These are phyloP conservation scores for Mortierella antarctica DNA, from an alignment of 192 early-diverging fungal species.

Conservation along the genomic window DNA sequence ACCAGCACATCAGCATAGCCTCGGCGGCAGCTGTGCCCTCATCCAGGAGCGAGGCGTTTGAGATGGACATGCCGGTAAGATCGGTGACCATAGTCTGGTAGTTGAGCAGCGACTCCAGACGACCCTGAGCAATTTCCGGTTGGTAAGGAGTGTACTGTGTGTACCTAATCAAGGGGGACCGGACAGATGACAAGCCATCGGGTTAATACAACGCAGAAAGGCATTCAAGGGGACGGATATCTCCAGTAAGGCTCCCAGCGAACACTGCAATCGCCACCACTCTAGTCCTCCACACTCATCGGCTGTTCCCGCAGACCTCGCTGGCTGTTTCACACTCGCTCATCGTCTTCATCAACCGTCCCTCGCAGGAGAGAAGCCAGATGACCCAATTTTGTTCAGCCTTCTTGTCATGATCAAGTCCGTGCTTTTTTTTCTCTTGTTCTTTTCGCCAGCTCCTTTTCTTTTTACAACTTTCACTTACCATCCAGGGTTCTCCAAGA, in stretches of 20 bases:
- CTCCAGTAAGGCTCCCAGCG: background rate
- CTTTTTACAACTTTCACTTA: slow-evolving; percentile 61
- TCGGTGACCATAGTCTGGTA: slow-evolving; percentile 98
- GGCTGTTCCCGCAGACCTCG: no score
- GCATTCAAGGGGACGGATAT: background rate
- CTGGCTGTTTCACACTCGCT: no score
- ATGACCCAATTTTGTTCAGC: no score
- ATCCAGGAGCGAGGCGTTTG: slow-evolving; percentile 98
- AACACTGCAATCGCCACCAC: background rate
- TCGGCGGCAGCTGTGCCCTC: slow-evolving; percentile 99
- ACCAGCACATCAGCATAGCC: slow-evolving; percentile 93
- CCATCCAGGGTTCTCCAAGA: slow-evolving; percentile 99
- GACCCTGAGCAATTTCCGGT: slow-evolving; percentile 98
- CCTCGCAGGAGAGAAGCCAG: no score
- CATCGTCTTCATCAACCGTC: no score
- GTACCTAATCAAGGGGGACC: slow-evolving; percentile 22
- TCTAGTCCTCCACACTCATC: no score
- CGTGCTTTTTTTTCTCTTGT: background rate
- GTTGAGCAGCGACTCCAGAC: slow-evolving; percentile 96
- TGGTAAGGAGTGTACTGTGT: slow-evolving; percentile 98
- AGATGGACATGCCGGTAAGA: slow-evolving; percentile 94
- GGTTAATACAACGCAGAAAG: background rate
- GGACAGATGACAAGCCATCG: background rate
- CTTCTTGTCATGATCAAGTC: background rate
- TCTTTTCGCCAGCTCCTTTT: background rate